Percentiles rank a stretch among this genome's conserved stretches.
phyloP scores from a whole-genome alignment of 2,329 filamentous ascomycete species.

The Colletotrichum sp. region DNA sequence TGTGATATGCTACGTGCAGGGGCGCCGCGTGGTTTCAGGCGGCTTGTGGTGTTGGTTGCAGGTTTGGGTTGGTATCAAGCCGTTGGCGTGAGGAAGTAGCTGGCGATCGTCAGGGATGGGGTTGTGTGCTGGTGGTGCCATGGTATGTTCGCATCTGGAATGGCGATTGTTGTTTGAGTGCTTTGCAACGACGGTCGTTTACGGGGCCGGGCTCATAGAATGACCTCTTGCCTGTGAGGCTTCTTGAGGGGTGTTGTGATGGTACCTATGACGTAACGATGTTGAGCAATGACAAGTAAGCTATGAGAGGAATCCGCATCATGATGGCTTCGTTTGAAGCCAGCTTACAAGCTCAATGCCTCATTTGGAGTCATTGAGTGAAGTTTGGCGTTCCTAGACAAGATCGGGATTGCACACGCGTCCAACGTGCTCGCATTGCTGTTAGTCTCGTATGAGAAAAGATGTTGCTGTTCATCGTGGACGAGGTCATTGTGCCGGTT shows the following conservation, averaged over 20 bases:
- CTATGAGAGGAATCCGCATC: not conserved
- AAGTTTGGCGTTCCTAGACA: not conserved
- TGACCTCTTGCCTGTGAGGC: not conserved
- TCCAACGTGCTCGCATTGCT: not conserved
- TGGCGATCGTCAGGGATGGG: not conserved
- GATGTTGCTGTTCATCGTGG: not conserved
- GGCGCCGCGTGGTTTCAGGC: conserved; percentile 6
- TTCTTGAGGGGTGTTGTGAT: not conserved
- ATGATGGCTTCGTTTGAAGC: not conserved
- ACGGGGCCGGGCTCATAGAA: not conserved
- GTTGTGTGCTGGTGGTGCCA: not conserved
- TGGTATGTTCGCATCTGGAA: not conserved
- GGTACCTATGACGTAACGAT: not conserved
- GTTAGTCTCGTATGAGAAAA: not conserved
- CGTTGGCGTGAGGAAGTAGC: not conserved
- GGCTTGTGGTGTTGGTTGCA: not conserved
- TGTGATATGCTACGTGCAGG: not conserved
- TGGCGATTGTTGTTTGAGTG: not conserved
- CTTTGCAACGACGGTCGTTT: not conserved
- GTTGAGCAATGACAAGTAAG: not conserved
- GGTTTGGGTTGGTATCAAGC: not conserved
- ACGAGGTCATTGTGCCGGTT: not conserved
- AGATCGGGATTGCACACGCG: not conserved
- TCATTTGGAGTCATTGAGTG: not conserved
- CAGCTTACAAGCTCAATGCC: not conserved